These are phyloP conservation scores for Malassezia sp. DNA, from an alignment of 1,284 basidiomycete genomes.

Conservation along the genomic window DNA sequence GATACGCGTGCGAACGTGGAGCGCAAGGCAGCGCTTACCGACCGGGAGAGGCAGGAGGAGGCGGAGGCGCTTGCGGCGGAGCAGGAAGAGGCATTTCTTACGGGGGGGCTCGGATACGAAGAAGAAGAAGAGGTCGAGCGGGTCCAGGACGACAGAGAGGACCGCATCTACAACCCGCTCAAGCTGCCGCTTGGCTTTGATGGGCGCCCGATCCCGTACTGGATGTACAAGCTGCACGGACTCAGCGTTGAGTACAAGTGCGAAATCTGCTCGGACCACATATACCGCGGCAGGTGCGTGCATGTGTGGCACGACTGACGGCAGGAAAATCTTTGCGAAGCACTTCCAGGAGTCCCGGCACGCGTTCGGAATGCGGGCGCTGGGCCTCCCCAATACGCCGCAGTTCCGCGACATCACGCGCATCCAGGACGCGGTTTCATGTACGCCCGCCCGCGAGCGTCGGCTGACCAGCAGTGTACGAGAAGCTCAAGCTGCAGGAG, in stretches of 20 bases:
- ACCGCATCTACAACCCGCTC: constrained; percentile 96
- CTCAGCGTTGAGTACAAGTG: constrained; percentile 93
- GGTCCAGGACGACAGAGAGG: constrained; percentile 73
- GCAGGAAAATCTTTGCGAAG: constrained; percentile 75
- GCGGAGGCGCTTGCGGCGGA: constrained; percentile 53
- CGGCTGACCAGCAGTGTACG: constrained; percentile 20
- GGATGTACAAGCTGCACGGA: constrained; percentile 96
- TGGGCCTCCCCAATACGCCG: constrained; percentile 93
- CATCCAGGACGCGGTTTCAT: constrained; percentile 85
- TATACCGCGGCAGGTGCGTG: constrained; percentile 74
- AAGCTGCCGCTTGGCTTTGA: constrained; percentile 97
- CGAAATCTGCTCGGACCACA: constrained; percentile 72
- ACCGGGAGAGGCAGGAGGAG: constrained; percentile 89
- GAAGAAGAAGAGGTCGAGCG: constrained; percentile 48
- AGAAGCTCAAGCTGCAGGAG: constrained; percentile 35
- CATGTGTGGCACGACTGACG: constrained; percentile 35
- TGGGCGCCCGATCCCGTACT: constrained; percentile 95
- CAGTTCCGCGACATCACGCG: constrained; percentile 98
- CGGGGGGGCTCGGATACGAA: constrained; percentile 33
- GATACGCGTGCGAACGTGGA: constrained; percentile 86
- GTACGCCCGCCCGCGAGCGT: constrained; percentile 60
- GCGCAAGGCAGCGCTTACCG: constrained; percentile 85
- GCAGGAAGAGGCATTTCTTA: constrained; percentile 17
- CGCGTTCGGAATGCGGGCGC: constrained; percentile 93
- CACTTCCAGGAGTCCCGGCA: constrained; percentile 91